phyloP scores from a whole-genome alignment of 345 rosid species.

The Luvunga scandens region DNA sequence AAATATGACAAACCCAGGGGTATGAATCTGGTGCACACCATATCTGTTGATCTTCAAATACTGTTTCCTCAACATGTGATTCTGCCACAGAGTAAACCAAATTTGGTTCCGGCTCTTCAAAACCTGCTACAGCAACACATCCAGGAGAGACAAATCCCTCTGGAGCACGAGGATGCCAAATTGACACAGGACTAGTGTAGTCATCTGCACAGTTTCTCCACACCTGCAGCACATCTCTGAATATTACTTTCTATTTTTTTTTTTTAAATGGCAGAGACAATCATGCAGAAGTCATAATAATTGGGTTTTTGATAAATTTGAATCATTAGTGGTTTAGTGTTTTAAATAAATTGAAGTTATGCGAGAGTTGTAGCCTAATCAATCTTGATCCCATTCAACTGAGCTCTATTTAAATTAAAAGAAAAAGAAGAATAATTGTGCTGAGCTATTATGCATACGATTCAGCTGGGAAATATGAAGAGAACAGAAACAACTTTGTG shows the following conservation, averaged over 20 bases:
- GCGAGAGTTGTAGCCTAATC: background rate
- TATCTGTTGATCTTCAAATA: constrained; percentile 78
- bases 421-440: background rate
- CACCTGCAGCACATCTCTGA: constrained; percentile 46
- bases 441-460: background rate
- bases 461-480: background rate
- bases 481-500: background rate
- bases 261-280: background rate
- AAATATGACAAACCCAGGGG: constrained; percentile 91
- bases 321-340: background rate
- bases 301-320: background rate
- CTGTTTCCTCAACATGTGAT: constrained; percentile 63
- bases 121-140: constrained; percentile 64
- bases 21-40: constrained; percentile 85
- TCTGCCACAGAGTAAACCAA: constrained; percentile 65
- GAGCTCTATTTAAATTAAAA: background rate
- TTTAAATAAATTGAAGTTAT: constrained; percentile 1
- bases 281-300: background rate
- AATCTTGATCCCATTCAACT: background rate
- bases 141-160: constrained; percentile 77
- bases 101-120: constrained; percentile 64
- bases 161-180: constrained; percentile 94
- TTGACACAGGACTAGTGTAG: constrained; percentile 62
- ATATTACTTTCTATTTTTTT: background rate
- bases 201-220: constrained; percentile 94